Conservation (phyloP, 2,329 filamentous ascomycete species). For the Claviceps quebecensis region DNA sequence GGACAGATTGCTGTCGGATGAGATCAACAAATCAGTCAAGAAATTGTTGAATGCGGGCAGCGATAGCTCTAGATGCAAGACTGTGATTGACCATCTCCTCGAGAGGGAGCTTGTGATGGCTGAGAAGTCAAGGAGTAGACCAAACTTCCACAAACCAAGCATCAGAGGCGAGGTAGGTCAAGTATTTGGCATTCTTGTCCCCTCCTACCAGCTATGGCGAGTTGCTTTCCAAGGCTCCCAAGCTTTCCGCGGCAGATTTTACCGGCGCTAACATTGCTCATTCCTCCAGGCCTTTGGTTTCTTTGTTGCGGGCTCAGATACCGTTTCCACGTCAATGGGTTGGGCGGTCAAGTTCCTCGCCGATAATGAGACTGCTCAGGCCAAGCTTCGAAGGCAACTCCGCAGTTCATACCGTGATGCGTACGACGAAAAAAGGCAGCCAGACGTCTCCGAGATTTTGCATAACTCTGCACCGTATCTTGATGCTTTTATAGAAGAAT, state of each 20-base stretch:
- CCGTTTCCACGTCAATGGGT: background rate
- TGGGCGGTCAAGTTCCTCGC: conserved; percentile 3
- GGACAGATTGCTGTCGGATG: conserved; percentile 2
- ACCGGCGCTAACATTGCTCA: background rate
- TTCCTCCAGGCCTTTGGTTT: conserved; percentile 10
- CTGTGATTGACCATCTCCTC: background rate
- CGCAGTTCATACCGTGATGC: conserved; percentile 10
- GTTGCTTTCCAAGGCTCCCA: background rate
- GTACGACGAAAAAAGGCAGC: conserved; percentile 8
- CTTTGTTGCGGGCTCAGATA: conserved; percentile 14
- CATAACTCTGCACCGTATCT: conserved; percentile 15
- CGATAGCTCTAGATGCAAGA: background rate
- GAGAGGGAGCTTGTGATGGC: conserved; percentile 9
- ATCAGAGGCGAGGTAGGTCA: conserved; percentile 18
- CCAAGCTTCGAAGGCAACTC: conserved; percentile 9
- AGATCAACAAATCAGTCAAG: conserved; percentile 1
- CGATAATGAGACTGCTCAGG: conserved; percentile 2
- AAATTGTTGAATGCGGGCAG: background rate
- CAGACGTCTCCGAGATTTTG: conserved; percentile 15
- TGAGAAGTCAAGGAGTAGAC: conserved; percentile 15
- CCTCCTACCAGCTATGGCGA: background rate
- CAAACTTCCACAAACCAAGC: conserved; percentile 14
- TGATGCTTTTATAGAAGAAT: conserved; percentile 24
- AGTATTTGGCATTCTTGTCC: background rate
- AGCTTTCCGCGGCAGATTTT: background rate